Evolutionary conservation across 331 rosid genomes (phyloP).

Genomic region (Quercus lobata): DNA sequence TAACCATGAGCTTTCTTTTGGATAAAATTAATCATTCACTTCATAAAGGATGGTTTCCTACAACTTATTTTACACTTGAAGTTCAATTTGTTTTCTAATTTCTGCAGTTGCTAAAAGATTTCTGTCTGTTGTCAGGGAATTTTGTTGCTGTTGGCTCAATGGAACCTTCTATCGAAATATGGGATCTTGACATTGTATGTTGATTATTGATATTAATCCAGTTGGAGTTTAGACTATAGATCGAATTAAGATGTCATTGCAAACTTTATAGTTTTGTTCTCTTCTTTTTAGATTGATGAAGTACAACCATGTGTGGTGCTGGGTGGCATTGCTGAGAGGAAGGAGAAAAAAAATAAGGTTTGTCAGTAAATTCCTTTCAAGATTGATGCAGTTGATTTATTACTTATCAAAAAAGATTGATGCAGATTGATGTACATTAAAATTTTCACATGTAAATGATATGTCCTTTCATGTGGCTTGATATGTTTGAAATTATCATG

Average conservation of each 20-base stretch:
- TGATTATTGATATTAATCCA: conserved; percentile 9
- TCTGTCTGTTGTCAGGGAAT: conserved; percentile 52
- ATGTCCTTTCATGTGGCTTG: not conserved
- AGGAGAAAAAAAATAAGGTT: conserved; percentile 81
- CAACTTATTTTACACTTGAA: not conserved
- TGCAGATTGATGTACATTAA: not conserved
- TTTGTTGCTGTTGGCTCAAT: conserved; percentile 85
- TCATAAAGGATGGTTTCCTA: not conserved
- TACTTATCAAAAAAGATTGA: not conserved
- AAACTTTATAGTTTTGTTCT: conserved; percentile 7
- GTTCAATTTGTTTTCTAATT: conserved; percentile 1
- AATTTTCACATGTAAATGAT: not conserved
- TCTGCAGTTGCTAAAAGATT: conserved; percentile 5
- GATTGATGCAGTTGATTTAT: not conserved
- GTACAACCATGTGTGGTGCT: conserved; percentile 69
- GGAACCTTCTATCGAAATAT: conserved; percentile 91
- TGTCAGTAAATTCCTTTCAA: conserved; percentile 5
- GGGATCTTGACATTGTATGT: conserved; percentile 96
- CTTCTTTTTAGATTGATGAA: conserved; percentile 63
- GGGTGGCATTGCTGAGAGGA: conserved; percentile 70
- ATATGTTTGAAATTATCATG: not conserved
- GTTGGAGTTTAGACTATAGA: not conserved
- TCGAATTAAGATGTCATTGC: not conserved
- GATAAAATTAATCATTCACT: not conserved
- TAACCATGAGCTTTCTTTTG: not conserved